Percentiles rank a stretch among this genome's conserved stretches.
These are phyloP conservation scores for Roridomyces roridus DNA, from an alignment of 768 basidiomycete species.

Conservation along the genomic window DNA sequence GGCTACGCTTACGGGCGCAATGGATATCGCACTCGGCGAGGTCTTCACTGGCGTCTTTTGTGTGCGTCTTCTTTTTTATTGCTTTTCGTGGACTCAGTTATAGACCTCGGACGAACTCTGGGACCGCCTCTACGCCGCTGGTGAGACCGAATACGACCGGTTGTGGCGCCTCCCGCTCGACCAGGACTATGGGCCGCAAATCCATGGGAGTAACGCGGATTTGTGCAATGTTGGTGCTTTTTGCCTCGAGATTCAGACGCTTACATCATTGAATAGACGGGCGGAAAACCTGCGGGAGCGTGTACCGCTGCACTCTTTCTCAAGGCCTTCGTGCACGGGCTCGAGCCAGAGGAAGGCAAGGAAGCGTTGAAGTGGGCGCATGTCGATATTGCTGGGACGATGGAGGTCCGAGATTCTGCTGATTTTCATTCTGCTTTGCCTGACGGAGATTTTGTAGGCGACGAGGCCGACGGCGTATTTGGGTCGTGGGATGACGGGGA, in stretches of 20 bases:
- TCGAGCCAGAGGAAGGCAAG: slow-evolving; percentile 64
- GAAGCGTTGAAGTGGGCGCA: slow-evolving; percentile 83
- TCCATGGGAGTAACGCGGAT: slow-evolving; percentile 85
- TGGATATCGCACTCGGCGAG: slow-evolving; percentile 75
- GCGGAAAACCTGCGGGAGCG: slow-evolving; percentile 72
- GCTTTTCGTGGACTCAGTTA: no score
- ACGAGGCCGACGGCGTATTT: no score
- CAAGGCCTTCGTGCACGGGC: slow-evolving; percentile 80
- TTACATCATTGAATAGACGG: no score
- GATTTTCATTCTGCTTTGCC: no score
- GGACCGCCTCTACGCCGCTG: slow-evolving; percentile 70
- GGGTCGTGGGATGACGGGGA: no score
- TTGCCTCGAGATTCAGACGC: no score
- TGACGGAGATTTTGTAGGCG: no score
- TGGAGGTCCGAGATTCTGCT: slow-evolving; percentile 79
- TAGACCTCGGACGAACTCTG: slow-evolving; percentile 81
- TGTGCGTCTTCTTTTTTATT: no score
- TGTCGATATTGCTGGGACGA: slow-evolving; percentile 80
- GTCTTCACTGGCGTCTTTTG: no score
- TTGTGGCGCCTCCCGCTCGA: slow-evolving; percentile 90
- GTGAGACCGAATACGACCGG: slow-evolving; percentile 75
- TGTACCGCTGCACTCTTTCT: slow-evolving; percentile 90
- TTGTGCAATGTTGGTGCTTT: no score
- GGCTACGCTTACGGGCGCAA: slow-evolving; percentile 86
- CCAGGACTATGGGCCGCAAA: slow-evolving; percentile 80